phyloP scores from a whole-genome alignment of 495 filamentous ascomycete species.

The Corynascus novoguineensis region DNA sequence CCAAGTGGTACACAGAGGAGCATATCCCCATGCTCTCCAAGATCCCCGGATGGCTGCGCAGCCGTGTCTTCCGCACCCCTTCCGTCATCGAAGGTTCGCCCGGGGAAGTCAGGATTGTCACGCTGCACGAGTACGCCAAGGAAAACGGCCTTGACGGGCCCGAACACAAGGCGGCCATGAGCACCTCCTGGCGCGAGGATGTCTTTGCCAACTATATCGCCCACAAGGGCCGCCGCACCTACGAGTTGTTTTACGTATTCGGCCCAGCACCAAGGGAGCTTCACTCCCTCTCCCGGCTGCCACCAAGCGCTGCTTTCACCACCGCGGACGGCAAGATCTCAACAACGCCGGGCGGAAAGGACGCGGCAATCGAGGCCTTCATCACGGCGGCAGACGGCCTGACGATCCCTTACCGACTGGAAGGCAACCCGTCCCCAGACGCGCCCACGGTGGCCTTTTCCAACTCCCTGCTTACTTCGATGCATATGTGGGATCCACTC shows the following conservation, averaged over 20 bases:
- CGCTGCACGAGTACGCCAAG: constrained; percentile 65
- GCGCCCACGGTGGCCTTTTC: constrained; percentile 65
- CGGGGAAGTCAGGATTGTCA: constrained; percentile 48
- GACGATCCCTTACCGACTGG: constrained; percentile 63
- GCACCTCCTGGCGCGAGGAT: constrained; percentile 52
- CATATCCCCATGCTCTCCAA: constrained; percentile 65
- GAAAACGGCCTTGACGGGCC: constrained; percentile 58
- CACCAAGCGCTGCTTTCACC: constrained; percentile 38
- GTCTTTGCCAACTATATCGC: constrained; percentile 53
- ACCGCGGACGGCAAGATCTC: constrained; percentile 50
- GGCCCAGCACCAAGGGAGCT: constrained; percentile 67
- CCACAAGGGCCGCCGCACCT: constrained; percentile 52
- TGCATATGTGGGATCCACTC: constrained; percentile 73
- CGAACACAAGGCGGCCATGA: constrained; percentile 56
- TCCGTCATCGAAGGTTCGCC: constrained; percentile 41
- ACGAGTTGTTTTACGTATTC: constrained; percentile 72
- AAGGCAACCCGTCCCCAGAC: constrained; percentile 58
- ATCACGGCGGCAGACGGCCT: constrained; percentile 67
- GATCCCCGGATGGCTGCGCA: constrained; percentile 71
- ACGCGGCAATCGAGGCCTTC: constrained; percentile 56
- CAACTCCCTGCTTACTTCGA: constrained; percentile 69
- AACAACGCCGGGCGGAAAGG: constrained; percentile 33
- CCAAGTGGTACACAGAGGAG: constrained; percentile 66
- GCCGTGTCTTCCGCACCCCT: constrained; percentile 55
- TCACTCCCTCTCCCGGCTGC: constrained; percentile 39